These are phyloP conservation scores for Ophiostoma novo-ulmi DNA, from an alignment of 2,329 filamentous ascomycete genomes.

Conservation along the genomic window DNA sequence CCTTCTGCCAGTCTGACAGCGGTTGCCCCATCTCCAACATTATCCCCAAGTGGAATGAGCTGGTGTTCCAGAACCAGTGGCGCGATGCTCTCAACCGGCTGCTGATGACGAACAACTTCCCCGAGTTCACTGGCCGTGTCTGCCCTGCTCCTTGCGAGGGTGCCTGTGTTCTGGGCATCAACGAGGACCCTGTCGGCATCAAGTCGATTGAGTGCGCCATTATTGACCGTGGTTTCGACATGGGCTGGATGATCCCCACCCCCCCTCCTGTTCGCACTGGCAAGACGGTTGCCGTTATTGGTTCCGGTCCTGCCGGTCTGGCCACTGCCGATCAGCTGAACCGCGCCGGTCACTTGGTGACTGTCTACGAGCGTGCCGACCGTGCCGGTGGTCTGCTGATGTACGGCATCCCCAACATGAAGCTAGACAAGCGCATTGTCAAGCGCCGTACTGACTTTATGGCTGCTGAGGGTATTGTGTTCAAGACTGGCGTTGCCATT, in stretches of 20 bases:
- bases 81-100: conserved; percentile 85
- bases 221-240: conserved; percentile 94
- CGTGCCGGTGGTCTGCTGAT: conserved; percentile 87
- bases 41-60: conserved; percentile 93
- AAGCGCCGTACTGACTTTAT: conserved; percentile 94
- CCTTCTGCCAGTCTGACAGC: conserved; percentile 94
- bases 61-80: conserved; percentile 75
- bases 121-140: conserved; percentile 94
- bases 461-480: conserved; percentile 79
- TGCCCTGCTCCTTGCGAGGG: conserved; percentile 96
- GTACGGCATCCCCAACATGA: conserved; percentile 99
- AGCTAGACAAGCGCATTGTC: conserved; percentile 95
- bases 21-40: conserved; percentile 96
- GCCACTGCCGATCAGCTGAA: conserved; percentile 91
- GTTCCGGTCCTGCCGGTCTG: conserved; percentile 86
- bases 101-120: conserved; percentile 97
- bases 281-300: conserved; percentile 83
- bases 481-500: conserved; percentile 71
- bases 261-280: conserved; percentile 76
- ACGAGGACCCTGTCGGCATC: conserved; percentile 94
- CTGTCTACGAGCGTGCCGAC: conserved; percentile 88
- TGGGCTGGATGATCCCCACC: conserved; percentile 91
- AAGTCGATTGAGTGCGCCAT: conserved; percentile 98
- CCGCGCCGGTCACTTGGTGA: conserved; percentile 81
- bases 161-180: conserved; percentile 92